Evolutionary conservation across 495 filamentous ascomycete genomes (phyloP).

Genomic region (Lophiostoma macrostomum): DNA sequence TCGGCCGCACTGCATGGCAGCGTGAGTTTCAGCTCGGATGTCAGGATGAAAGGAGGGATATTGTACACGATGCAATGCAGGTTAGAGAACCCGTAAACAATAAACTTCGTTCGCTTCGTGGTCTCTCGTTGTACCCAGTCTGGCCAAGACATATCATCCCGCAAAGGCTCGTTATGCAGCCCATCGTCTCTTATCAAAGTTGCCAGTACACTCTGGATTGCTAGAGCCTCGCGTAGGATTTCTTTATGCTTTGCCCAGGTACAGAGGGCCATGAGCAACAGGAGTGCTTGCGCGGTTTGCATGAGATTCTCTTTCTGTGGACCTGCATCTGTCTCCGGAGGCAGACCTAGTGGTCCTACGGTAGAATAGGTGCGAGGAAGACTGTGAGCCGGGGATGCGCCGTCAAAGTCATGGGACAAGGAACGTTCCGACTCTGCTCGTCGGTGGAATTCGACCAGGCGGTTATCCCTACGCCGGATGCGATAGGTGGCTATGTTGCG

Average conservation of each 20-base stretch:
- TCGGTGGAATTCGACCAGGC: constrained; percentile 40
- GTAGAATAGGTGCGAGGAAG: constrained; percentile 12
- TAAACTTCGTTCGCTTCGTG: constrained; percentile 54
- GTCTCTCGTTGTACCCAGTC: constrained; percentile 57
- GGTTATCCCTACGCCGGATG: constrained; percentile 44
- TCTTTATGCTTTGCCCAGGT: constrained; percentile 54
- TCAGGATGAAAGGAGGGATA: constrained; percentile 56
- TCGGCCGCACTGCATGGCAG: constrained; percentile 55
- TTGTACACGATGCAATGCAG: constrained; percentile 58
- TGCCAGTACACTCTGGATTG: constrained; percentile 53
- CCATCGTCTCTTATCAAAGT: constrained; percentile 55
- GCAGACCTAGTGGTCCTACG: constrained; percentile 30
- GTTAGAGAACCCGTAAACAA: constrained; percentile 59
- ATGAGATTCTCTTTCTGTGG: constrained; percentile 50
- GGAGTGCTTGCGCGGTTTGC: constrained; percentile 55
- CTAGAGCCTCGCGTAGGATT: constrained; percentile 55
- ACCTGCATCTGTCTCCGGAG: constrained; percentile 8
- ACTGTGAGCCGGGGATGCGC: constrained; percentile 12
- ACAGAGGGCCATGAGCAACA: constrained; percentile 55
- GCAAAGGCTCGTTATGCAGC: constrained; percentile 43
- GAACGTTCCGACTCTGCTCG: constrained; percentile 20
- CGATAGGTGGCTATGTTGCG: constrained; percentile 54
- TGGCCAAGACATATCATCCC: constrained; percentile 48
- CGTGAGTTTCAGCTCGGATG: constrained; percentile 59
- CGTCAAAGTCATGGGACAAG: constrained; percentile 1